phyloP scores from a whole-genome alignment of 768 basidiomycete species.

The Leccinum imitatum region DNA sequence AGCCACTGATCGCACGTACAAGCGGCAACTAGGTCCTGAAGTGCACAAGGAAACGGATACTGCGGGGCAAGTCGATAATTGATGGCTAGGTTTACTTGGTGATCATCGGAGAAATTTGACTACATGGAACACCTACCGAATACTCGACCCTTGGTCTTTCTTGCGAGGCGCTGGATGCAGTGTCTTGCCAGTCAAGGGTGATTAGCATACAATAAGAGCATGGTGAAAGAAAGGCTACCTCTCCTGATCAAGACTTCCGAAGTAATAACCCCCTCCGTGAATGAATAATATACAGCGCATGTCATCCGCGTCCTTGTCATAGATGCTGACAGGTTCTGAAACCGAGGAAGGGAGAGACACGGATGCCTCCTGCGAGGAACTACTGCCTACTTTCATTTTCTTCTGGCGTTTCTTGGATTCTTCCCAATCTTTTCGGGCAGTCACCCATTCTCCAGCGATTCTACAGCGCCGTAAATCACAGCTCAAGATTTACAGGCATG shows the following conservation, averaged over 20 bases:
- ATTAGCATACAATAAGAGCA: constrained; percentile 10
- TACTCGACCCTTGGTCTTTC: constrained; percentile 90
- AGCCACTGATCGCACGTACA: constrained; percentile 47
- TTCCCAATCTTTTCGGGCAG: constrained; percentile 79
- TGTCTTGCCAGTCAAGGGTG: constrained; percentile 42
- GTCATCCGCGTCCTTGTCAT: constrained; percentile 75
- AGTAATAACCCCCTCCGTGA: constrained; percentile 86
- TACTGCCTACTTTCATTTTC: constrained; percentile 26
- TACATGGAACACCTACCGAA: constrained; percentile 51
- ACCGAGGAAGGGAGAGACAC: constrained; percentile 17
- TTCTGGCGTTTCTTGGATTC: constrained; percentile 62
- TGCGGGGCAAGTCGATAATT: constrained; percentile 92
- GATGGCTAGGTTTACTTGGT: constrained; percentile 48
- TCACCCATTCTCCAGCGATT: constrained; percentile 86
- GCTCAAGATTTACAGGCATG: constrained; percentile 7
- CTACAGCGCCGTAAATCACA: constrained; percentile 38
- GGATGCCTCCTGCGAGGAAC: constrained; percentile 18
- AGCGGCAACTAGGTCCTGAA: constrained; percentile 87
- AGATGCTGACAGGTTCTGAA: constrained; percentile 37
- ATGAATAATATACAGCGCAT: constrained; percentile 82
- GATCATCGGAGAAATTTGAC: neutral
- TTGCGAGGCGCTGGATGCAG: constrained; percentile 78
- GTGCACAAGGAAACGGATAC: constrained; percentile 92
- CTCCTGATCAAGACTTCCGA: constrained; percentile 78
- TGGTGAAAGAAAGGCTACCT: constrained; percentile 37